Evolutionary conservation across 352 stramenopile genomes (phyloP).

Genomic region (Pythium sukuiense): DNA sequence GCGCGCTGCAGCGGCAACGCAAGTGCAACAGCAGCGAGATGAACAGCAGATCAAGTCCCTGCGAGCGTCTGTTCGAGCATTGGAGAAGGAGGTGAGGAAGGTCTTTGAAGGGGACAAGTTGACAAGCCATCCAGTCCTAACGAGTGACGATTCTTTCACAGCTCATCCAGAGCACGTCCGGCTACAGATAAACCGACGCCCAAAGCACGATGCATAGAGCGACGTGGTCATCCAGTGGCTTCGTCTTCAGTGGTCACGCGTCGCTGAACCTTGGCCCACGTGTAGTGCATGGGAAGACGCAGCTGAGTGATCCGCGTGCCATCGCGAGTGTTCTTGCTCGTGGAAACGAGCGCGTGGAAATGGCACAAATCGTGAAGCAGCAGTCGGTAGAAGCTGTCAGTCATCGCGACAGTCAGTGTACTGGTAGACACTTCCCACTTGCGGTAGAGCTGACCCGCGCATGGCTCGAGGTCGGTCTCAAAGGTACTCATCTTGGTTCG

Average conservation of each 20-base stretch:
- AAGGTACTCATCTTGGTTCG: slow-evolving; percentile 44
- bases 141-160: not conserved
- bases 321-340: slow-evolving; percentile 63
- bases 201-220: not conserved
- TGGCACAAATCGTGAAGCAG: slow-evolving; percentile 72
- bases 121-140: not conserved
- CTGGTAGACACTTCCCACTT: slow-evolving; percentile 74
- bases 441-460: slow-evolving; percentile 42
- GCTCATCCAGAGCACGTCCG: slow-evolving; percentile 22
- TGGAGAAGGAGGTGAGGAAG: slow-evolving; percentile 28
- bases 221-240: slow-evolving; percentile 14
- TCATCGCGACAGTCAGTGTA: slow-evolving; percentile 66
- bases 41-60: slow-evolving; percentile 33
- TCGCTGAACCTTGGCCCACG: slow-evolving; percentile 44
- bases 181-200: slow-evolving; percentile 4
- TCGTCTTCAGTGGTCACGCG: slow-evolving; percentile 38
- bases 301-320: slow-evolving; percentile 73
- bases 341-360: slow-evolving; percentile 67
- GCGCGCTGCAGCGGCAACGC: not conserved
- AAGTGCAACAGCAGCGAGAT: slow-evolving; percentile 18
- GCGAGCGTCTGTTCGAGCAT: slow-evolving; percentile 26
- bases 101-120: not conserved
- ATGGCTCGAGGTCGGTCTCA: slow-evolving; percentile 58
- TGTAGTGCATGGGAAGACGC: slow-evolving; percentile 63
- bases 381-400: slow-evolving; percentile 70